Base-by-base conservation (phyloP, 257 asterid genomes). In the Scutellaria galericulata region DNA sequence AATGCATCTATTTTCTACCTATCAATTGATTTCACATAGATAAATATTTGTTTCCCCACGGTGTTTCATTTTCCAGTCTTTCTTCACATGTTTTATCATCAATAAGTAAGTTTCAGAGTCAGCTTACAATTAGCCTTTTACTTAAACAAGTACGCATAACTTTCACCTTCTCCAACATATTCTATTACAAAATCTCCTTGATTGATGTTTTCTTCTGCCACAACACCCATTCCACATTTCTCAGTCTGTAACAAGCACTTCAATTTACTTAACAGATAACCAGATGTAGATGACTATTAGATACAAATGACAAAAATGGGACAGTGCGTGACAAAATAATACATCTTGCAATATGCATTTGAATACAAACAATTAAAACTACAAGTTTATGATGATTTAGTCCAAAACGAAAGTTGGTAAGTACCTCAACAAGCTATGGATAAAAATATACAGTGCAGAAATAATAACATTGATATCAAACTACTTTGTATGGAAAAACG, bases 11-110 rank as follows among this genome's bases (percentile, higher is more conserved):
- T n/a, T n/a, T n/a, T n/a, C n/a, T n/a, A n/a, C n/a, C n/a, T n/a
- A n/a, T 59, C 96, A 86, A 65, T 88, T 95, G 71, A 95, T 92
- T 78, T 95, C 99, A 77, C 99, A 95, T 37, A 95, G 88, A 83
- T 95, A 95, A 76, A 95, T 92, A 58, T 95, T 95, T 71, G 90
- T 84, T 77, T 91, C 98, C 47, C 95, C 99, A 27, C 88, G 81
- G 85, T 86, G 90, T 80, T 95, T 95, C 99, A 95, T 83, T 85
- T 88, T 90, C 99, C 99, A 95, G 46, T 82, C 99, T 83, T 76
- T 92, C 98, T 80, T 90, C 99, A 77, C 99, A 95, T 72, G 97
- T 92, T 80, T 89, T 84, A 81, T 95, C 98, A 78, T 95, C 98
- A 77, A 95, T 95, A 75, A 95, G 46, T 47, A 64, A 58, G 24